A percentile compares a stretch with the other conserved stretches of the same genome.
phyloP scores from a whole-genome alignment of 2,329 filamentous ascomycete genomes.

The Trichoderma citrinoviride region DNA sequence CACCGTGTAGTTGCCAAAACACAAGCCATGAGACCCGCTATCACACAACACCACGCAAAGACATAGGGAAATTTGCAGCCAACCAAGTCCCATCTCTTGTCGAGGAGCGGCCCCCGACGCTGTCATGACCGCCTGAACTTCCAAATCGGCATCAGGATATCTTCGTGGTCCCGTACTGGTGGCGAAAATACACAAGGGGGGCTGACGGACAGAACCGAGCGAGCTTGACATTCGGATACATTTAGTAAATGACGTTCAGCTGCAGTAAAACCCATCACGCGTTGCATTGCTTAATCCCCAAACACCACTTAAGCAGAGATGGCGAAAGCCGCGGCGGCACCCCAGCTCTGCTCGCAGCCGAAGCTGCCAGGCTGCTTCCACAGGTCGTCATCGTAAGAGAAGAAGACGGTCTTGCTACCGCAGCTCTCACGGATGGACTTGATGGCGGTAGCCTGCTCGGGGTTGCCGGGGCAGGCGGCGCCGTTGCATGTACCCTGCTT shows the following conservation, averaged over 20 bases:
- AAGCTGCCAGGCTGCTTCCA: slow-evolving; percentile 76
- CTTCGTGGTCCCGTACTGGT: not conserved
- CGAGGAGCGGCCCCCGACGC: not conserved
- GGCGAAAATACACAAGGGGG: not conserved
- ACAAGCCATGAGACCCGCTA: slow-evolving; percentile 13
- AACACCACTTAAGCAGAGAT: not conserved
- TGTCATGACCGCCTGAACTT: slow-evolving; percentile 3
- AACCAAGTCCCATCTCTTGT: slow-evolving; percentile 3
- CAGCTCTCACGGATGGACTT: slow-evolving; percentile 62
- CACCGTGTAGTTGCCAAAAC: slow-evolving; percentile 20
- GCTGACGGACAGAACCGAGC: slow-evolving; percentile 2
- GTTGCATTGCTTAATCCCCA: not conserved
- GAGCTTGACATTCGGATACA: slow-evolving; percentile 14
- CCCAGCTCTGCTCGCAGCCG: slow-evolving; percentile 79
- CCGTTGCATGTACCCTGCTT: slow-evolving; percentile 68
- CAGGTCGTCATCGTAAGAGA: slow-evolving; percentile 73
- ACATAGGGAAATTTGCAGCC: slow-evolving; percentile 2
- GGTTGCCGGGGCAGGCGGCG: slow-evolving; percentile 61
- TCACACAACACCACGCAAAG: slow-evolving; percentile 20
- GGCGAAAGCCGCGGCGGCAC: slow-evolving; percentile 42
- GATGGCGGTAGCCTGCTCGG: slow-evolving; percentile 71
- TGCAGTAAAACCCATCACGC: slow-evolving; percentile 8
- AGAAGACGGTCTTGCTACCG: slow-evolving; percentile 72
- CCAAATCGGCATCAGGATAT: slow-evolving; percentile 5
- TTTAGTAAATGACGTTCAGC: slow-evolving; percentile 5